Percentiles rank a stretch among this genome's conserved stretches.
These are phyloP conservation scores for Dendrobium officinale DNA, from an alignment of 106 monocot genomes.

Conservation along the genomic window DNA sequence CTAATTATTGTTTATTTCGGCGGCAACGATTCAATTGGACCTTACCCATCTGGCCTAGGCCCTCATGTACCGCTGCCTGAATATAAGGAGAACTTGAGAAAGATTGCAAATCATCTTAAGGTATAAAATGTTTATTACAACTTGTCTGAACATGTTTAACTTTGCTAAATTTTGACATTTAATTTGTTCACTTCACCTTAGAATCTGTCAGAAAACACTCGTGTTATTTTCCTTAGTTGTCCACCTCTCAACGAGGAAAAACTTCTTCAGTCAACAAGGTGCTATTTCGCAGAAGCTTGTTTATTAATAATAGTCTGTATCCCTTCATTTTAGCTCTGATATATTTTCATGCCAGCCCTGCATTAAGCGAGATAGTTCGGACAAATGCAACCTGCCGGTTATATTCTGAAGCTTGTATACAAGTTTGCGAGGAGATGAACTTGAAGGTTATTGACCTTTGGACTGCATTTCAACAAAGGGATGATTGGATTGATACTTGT, in stretches of 20 bases:
- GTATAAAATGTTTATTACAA: slow-evolving; percentile 14
- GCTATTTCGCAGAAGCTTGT: neutral
- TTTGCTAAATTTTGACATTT: neutral
- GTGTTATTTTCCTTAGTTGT: slow-evolving; percentile 69
- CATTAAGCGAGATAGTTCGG: slow-evolving; percentile 34
- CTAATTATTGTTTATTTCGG: slow-evolving; percentile 86
- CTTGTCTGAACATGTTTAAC: neutral
- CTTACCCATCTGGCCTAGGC: slow-evolving; percentile 73
- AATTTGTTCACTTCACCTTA: slow-evolving; percentile 16
- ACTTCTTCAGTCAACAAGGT: slow-evolving; percentile 38
- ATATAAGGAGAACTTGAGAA: slow-evolving; percentile 77
- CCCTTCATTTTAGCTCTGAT: neutral
- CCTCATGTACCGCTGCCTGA: slow-evolving; percentile 86
- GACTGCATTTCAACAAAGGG: slow-evolving; percentile 53
- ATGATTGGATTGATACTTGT: slow-evolving; percentile 64
- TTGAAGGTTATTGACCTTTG: slow-evolving; percentile 68
- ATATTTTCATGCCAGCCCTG: slow-evolving; percentile 12
- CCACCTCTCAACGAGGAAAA: slow-evolving; percentile 81
- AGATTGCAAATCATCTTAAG: slow-evolving; percentile 62
- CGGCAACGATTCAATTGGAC: slow-evolving; percentile 75
- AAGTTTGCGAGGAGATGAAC: slow-evolving; percentile 66
- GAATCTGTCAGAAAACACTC: slow-evolving; percentile 70
- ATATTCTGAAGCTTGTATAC: slow-evolving; percentile 77
- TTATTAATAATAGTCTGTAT: neutral
- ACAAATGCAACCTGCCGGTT: slow-evolving; percentile 55